Evolutionary conservation across 2,329 filamentous ascomycete genomes (phyloP).

Genomic region (Microcyclospora tardicrescens): DNA sequence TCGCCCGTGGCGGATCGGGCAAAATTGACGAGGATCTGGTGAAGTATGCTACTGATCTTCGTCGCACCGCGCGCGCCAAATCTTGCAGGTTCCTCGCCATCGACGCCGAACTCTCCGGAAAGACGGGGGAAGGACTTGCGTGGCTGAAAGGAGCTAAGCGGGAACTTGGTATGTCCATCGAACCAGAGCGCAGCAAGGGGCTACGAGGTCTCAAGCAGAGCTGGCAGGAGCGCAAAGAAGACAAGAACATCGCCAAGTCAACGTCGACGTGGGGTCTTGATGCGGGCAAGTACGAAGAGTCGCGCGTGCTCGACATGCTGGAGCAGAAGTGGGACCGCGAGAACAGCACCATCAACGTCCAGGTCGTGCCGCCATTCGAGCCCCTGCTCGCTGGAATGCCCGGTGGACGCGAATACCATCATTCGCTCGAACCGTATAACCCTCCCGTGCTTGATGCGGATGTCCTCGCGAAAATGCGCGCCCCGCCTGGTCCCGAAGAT

Average conservation of each 20-base stretch:
- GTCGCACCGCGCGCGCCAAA: constrained; percentile 63
- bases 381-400: constrained; percentile 68
- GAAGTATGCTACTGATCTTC: constrained; percentile 63
- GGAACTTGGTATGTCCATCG: constrained; percentile 52
- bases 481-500: constrained; percentile 40
- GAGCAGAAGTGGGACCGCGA: constrained; percentile 67
- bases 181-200: constrained; percentile 39
- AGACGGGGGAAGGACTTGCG: constrained; percentile 72
- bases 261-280: constrained; percentile 59
- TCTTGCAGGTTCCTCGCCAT: constrained; percentile 85
- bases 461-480: constrained; percentile 46
- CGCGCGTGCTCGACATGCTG: constrained; percentile 71
- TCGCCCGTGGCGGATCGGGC: constrained; percentile 28
- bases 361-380: constrained; percentile 57
- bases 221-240: constrained; percentile 65
- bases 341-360: constrained; percentile 86
- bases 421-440: constrained; percentile 49
- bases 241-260: constrained; percentile 63
- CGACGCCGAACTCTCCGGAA: constrained; percentile 69
- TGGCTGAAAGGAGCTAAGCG: constrained; percentile 70
- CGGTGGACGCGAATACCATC: constrained; percentile 75
- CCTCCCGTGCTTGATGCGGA: constrained; percentile 53
- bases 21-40: constrained; percentile 54
- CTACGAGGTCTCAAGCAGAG: constrained; percentile 58
- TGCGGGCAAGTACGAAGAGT: constrained; percentile 74